Base-by-base conservation (phyloP, 2,329 filamentous ascomycete genomes). In the Elsinoe australis region DNA sequence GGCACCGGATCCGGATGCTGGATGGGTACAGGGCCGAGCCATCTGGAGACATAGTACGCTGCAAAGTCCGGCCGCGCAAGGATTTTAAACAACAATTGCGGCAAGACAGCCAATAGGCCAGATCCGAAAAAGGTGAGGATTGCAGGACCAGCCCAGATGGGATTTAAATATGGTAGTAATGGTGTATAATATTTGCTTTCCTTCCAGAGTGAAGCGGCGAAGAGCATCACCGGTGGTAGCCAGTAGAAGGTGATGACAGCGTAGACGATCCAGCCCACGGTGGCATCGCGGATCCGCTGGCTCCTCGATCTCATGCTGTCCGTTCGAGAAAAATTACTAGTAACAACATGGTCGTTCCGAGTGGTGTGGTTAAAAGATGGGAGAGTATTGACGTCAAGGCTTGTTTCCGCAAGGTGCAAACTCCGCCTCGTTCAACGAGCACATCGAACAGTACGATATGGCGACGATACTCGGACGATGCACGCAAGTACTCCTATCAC, bases 351-450 rank as follows among this genome's bases (percentile, higher is more conserved):
- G 8, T 41, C 9, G 19, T 12, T 7, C 9, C 4, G 17, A 7
- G 29, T 32, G 29, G 4, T 6, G 36, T 22, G 18, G 4, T 14
- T 7, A 26, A 26, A 21, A 10, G 6, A 5, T 15, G 17, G 14
- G 3, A 10, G 28, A 28, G 12, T 44, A 15, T 44, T 47, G 44
- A 35, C 44, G 44, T 35, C 44, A 47, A 47, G 24, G 29, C 29
- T 18, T 31, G 26, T 17, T 18, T 17, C 29, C 26, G 18, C 29
- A 26, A 31, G n/a, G 26, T 22, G 10, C 26, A 19, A 18, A 3
- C 21, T 45, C 10, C n/a, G 7, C 29, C 24, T 33, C 41, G 29
- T 14, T 34, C 29, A 47, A n/a, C 31, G 31, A 35, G 9, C n/a
- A n/a, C n/a, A n/a, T n/a, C n/a, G n/a, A n/a, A n/a, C n/a, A n/a